Percentiles rank a stretch among this genome's conserved stretches.
These are phyloP conservation scores for Coniosporium tulheliwenetii DNA, from an alignment of 2,329 filamentous ascomycete genomes.

Conservation along the genomic window DNA sequence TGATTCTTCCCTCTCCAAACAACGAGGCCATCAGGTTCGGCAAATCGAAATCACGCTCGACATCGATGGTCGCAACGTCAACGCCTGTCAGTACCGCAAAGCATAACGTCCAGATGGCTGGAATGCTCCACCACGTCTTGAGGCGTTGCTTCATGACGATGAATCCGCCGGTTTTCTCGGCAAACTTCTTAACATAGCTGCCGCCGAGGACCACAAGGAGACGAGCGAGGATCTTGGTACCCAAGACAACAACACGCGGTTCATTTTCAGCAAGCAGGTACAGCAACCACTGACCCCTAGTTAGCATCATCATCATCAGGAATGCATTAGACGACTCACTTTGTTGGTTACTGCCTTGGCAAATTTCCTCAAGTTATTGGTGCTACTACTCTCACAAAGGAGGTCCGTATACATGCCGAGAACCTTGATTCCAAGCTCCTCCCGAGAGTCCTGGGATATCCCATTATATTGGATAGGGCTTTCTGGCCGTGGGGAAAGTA, in stretches of 20 bases:
- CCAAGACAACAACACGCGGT: slow-evolving; percentile 64
- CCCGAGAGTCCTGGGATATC: slow-evolving; percentile 29
- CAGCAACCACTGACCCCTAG: slow-evolving; percentile 57
- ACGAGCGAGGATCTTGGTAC: slow-evolving; percentile 68
- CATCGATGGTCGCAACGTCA: slow-evolving; percentile 60
- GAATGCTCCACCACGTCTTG: slow-evolving; percentile 76
- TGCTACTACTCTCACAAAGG: slow-evolving; percentile 57
- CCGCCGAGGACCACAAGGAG: slow-evolving; percentile 71
- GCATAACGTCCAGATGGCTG: slow-evolving; percentile 72
- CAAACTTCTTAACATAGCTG: slow-evolving; percentile 72
- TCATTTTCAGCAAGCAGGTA: slow-evolving; percentile 83
- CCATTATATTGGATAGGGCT: not conserved
- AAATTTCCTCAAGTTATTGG: slow-evolving; percentile 65
- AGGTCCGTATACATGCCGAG: slow-evolving; percentile 64
- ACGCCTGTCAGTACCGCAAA: slow-evolving; percentile 79
- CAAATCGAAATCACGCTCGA: slow-evolving; percentile 58
- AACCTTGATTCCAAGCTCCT: slow-evolving; percentile 58
- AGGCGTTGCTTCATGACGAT: slow-evolving; percentile 68
- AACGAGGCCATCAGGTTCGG: slow-evolving; percentile 63
- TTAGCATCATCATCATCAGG: slow-evolving; percentile 15
- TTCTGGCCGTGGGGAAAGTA: not conserved
- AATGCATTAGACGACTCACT: slow-evolving; percentile 30
- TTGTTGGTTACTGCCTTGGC: slow-evolving; percentile 91
- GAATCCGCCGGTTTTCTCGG: slow-evolving; percentile 76
- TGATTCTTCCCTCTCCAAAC: slow-evolving; percentile 37